A percentile compares a stretch with the other conserved stretches of the same genome.
These are phyloP conservation scores for Colletotrichum trifolii DNA, from an alignment of 2,329 filamentous ascomycete genomes.

Conservation along the genomic window DNA sequence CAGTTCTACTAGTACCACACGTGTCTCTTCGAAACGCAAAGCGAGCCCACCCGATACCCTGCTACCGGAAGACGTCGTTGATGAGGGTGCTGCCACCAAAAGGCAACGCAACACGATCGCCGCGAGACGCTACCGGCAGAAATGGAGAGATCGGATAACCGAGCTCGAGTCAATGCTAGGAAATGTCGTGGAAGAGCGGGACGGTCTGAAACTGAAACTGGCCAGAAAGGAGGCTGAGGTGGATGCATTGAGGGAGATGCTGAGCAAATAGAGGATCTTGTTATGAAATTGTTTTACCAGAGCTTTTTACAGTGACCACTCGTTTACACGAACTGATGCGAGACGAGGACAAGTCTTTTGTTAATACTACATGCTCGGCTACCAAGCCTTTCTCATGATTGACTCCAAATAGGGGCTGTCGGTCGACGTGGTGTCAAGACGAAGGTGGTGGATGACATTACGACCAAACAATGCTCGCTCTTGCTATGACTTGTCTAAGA, in stretches of 20 bases:
- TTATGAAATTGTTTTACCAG: too few relatives aligned
- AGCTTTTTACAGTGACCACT: not conserved
- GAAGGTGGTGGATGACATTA: too few relatives aligned
- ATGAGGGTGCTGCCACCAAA: constrained; percentile 47
- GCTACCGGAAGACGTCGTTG: not conserved
- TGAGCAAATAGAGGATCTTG: not conserved
- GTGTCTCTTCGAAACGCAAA: not conserved
- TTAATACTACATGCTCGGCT: too few relatives aligned
- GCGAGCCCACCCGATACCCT: not conserved
- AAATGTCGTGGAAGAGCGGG: constrained; percentile 63
- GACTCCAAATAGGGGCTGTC: too few relatives aligned
- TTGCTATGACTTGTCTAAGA: too few relatives aligned
- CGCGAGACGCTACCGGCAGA: constrained; percentile 72
- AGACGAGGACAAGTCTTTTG: too few relatives aligned
- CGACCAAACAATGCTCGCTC: too few relatives aligned
- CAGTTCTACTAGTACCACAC: not conserved
- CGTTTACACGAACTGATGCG: too few relatives aligned
- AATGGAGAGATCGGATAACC: constrained; percentile 68
- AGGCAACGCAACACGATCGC: constrained; percentile 72
- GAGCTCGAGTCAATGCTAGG: constrained; percentile 66
- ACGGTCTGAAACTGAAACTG: constrained; percentile 65
- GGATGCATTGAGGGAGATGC: constrained; percentile 55
- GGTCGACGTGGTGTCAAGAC: too few relatives aligned
- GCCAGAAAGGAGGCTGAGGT: constrained; percentile 70
- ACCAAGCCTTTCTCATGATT: too few relatives aligned